These are phyloP conservation scores for Pyricularia sp. DNA, from an alignment of 2,329 filamentous ascomycete species.

Conservation along the genomic window DNA sequence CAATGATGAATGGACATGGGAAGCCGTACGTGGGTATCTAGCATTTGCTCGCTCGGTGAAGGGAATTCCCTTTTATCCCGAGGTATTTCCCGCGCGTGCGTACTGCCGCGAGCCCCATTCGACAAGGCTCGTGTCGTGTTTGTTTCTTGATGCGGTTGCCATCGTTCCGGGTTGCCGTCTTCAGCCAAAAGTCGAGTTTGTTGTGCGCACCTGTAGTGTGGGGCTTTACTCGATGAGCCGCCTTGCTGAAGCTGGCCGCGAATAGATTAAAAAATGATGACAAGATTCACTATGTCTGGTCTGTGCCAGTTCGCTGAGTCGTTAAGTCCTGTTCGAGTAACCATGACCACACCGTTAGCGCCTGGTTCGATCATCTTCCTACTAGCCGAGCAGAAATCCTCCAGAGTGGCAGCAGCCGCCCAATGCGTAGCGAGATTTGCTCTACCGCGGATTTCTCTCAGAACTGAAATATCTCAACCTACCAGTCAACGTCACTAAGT, in stretches of 20 bases:
- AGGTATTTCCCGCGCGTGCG: background rate
- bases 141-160: background rate
- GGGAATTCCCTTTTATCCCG: background rate
- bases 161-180: background rate
- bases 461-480: slow-evolving; percentile 20
- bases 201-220: background rate
- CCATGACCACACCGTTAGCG: background rate
- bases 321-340: slow-evolving; percentile 1
- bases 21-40: background rate
- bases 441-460: background rate
- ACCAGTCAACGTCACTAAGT: slow-evolving; percentile 97
- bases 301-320: background rate
- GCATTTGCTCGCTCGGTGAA: background rate
- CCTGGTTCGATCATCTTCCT: background rate
- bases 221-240: background rate
- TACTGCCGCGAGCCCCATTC: background rate
- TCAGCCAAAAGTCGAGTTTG: background rate
- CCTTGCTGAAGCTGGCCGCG: background rate
- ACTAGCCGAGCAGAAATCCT: background rate
- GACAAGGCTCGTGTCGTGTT: background rate
- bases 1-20: background rate
- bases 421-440: background rate
- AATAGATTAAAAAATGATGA: background rate
- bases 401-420: background rate
- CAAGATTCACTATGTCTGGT: background rate